phyloP scores from a whole-genome alignment of 2,329 filamentous ascomycete genomes.

The Epichloe gansuensis region DNA sequence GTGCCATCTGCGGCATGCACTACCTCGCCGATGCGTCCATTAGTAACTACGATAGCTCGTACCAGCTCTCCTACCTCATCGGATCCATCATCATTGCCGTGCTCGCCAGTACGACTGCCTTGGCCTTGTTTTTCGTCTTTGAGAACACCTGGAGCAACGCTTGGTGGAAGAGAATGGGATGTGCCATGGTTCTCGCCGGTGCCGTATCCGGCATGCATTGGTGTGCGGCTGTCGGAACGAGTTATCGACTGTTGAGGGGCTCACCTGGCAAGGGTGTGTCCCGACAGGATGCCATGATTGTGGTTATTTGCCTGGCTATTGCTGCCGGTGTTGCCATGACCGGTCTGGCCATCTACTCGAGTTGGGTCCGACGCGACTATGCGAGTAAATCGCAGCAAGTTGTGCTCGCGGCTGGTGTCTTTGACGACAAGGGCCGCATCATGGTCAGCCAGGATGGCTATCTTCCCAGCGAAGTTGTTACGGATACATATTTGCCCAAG shows the following conservation, averaged over 20 bases:
- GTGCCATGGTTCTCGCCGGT: constrained; percentile 55
- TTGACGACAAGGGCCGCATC: constrained; percentile 53
- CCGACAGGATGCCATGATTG: constrained; percentile 29
- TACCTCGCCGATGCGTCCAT: constrained; percentile 74
- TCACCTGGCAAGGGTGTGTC: constrained; percentile 13
- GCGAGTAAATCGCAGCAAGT: constrained; percentile 51
- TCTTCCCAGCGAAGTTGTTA: constrained; percentile 64
- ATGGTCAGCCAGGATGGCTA: constrained; percentile 59
- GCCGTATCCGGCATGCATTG: constrained; percentile 81
- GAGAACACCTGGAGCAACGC: constrained; percentile 63
- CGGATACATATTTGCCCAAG: constrained; percentile 60
- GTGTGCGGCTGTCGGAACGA: constrained; percentile 60
- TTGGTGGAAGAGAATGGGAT: constrained; percentile 61
- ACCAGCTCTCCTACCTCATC: constrained; percentile 45
- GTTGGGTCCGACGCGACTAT: constrained; percentile 35
- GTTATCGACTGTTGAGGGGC: constrained; percentile 43
- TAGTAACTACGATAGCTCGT: constrained; percentile 57
- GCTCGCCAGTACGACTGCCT: constrained; percentile 53
- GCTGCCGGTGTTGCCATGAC: constrained; percentile 49
- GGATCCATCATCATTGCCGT: constrained; percentile 61
- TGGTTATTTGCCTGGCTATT: constrained; percentile 58
- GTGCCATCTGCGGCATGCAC: constrained; percentile 72
- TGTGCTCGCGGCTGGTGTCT: constrained; percentile 48
- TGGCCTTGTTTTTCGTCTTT: constrained; percentile 66
- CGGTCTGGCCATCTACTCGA: constrained; percentile 31